Percentiles rank a stretch among this genome's conserved stretches.
phyloP scores from a whole-genome alignment of 768 basidiomycete species.

The Clathrus columnatus region DNA sequence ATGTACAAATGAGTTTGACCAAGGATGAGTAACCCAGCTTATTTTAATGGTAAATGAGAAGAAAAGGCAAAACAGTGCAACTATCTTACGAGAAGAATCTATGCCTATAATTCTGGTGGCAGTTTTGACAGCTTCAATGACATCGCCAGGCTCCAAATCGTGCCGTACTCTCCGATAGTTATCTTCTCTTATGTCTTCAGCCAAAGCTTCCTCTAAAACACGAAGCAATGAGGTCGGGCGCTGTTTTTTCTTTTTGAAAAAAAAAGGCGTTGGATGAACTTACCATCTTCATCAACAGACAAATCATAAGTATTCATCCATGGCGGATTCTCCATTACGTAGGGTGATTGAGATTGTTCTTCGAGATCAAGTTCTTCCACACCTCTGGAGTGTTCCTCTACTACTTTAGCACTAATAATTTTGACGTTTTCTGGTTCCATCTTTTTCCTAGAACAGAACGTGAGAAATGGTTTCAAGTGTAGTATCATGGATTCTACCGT shows the following conservation, averaged over 20 bases:
- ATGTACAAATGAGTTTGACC: slow-evolving; percentile 83
- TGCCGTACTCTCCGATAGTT: slow-evolving; percentile 82
- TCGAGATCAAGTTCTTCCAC: slow-evolving; percentile 46
- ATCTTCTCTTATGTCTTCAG: slow-evolving; percentile 76
- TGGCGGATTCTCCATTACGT: slow-evolving; percentile 55
- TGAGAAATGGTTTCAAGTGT: neutral
- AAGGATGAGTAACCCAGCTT: slow-evolving; percentile 82
- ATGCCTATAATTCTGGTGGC: slow-evolving; percentile 85
- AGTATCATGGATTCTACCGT: slow-evolving; percentile 35
- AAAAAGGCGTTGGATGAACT: slow-evolving; percentile 28
- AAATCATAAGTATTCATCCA: slow-evolving; percentile 71
- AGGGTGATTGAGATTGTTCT: slow-evolving; percentile 37
- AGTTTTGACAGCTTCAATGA: slow-evolving; percentile 80
- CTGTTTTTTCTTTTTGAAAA: slow-evolving; percentile 1
- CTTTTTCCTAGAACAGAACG: slow-evolving; percentile 49
- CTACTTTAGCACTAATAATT: slow-evolving; percentile 37
- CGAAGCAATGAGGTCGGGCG: neutral
- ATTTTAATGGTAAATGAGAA: neutral
- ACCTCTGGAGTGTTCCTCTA: slow-evolving; percentile 35
- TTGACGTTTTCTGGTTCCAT: slow-evolving; percentile 54
- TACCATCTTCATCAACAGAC: slow-evolving; percentile 48
- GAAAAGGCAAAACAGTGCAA: neutral
- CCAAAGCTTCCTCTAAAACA: slow-evolving; percentile 37
- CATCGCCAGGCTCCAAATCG: slow-evolving; percentile 80
- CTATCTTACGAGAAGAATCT: slow-evolving; percentile 77